Conservation (phyloP, 495 filamentous ascomycete species). For the Tuber microsphaerosporum region DNA sequence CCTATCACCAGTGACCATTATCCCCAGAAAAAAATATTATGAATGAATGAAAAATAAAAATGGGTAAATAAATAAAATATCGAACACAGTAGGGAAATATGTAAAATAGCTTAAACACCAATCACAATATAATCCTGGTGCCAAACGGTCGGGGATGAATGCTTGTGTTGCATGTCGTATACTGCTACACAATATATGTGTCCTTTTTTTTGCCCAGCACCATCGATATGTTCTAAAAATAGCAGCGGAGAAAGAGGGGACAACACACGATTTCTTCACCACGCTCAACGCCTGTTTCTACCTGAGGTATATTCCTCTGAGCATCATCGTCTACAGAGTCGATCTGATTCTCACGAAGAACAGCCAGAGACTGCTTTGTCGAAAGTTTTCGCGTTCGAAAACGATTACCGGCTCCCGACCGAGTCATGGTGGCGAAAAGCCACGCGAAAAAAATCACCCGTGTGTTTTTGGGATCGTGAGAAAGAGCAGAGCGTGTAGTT, state of each 20-base stretch:
- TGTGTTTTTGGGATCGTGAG: conserved; percentile 36
- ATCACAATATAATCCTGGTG: conserved; percentile 1
- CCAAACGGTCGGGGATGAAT: conserved; percentile 50
- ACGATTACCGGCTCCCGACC: conserved; percentile 42
- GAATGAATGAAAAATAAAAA: conserved; percentile 39
- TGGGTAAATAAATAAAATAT: conserved; percentile 40
- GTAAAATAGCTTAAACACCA: neutral
- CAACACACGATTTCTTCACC: conserved; percentile 89
- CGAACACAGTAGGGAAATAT: neutral
- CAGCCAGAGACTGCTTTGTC: conserved; percentile 73
- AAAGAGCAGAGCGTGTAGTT: conserved; percentile 36
- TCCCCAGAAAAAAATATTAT: conserved; percentile 20
- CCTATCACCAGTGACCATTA: conserved; percentile 3
- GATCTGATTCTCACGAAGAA: conserved; percentile 83
- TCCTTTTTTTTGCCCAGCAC: conserved; percentile 21
- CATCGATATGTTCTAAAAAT: conserved; percentile 40
- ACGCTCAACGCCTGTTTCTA: conserved; percentile 94
- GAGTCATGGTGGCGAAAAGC: conserved; percentile 42
- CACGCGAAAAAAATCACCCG: conserved; percentile 39
- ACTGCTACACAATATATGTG: conserved; percentile 3
- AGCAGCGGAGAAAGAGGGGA: conserved; percentile 39
- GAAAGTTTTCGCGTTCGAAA: conserved; percentile 84
- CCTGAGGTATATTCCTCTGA: conserved; percentile 63
- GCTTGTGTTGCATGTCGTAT: conserved; percentile 30
- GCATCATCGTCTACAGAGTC: conserved; percentile 65